Percentiles rank a stretch among this genome's conserved stretches.
Conservation (phyloP, 164 flowering plant genomes). For the Magnolia changhungtana region DNA sequence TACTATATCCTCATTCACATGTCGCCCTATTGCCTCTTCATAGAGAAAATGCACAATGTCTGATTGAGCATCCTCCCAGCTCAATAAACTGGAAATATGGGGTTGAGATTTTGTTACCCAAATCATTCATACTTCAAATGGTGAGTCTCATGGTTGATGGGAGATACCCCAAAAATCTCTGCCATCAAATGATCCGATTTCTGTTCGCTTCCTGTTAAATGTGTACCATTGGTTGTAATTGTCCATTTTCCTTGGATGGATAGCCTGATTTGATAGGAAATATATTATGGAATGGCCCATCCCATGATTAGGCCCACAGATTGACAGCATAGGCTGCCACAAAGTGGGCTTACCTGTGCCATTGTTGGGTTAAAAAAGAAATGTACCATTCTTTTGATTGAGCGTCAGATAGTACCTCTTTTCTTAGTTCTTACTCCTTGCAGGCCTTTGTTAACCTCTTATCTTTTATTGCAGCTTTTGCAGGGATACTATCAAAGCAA, state of each 20-base stretch:
- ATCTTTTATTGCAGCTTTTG: conserved; percentile 47
- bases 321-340: conserved; percentile 6
- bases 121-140: too few species aligned
- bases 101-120: neutral
- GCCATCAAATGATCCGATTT: neutral
- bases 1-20: neutral
- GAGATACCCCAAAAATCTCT: neutral
- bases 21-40: neutral
- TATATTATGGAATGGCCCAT: neutral
- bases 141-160: too few species aligned
- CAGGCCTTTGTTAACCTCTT: neutral
- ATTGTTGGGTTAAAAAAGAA: neutral
- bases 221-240: neutral
- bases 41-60: neutral
- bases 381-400: neutral
- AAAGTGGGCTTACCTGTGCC: neutral
- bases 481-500: conserved; percentile 66
- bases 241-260: too few species aligned
- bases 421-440: neutral
- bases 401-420: neutral
- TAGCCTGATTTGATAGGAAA: neutral
- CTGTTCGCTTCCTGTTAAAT: neutral
- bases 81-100: neutral
- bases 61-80: neutral
- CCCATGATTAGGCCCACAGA: neutral